Percentiles rank a stretch among this genome's conserved stretches.
phyloP scores from a whole-genome alignment of 2,329 filamentous ascomycete species.

The Macroventuria anomochaeta region DNA sequence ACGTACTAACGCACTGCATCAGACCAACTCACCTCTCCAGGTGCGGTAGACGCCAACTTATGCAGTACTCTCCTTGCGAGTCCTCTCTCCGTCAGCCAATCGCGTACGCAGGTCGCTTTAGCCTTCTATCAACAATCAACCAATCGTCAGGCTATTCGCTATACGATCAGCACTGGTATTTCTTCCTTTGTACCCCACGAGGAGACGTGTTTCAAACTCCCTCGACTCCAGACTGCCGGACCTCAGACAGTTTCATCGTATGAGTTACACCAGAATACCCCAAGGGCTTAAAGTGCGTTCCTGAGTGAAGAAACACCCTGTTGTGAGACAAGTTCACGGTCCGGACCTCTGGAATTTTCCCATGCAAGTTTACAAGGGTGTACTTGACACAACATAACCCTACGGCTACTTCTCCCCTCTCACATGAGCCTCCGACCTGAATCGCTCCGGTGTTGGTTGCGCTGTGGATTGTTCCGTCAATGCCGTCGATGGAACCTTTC shows the following conservation, averaged over 20 bases:
- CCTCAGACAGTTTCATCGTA: constrained; percentile 11
- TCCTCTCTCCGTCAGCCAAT: background rate
- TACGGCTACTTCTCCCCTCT: too few species aligned
- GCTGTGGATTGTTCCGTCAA: too few species aligned
- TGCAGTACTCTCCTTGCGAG: background rate
- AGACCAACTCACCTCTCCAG: background rate
- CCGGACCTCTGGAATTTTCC: too few species aligned
- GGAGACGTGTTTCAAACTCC: constrained; percentile 20
- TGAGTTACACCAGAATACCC: constrained; percentile 12
- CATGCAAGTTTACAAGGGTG: too few species aligned
- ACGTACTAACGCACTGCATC: constrained; percentile 1
- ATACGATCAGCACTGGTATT: constrained; percentile 1
- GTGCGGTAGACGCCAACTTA: background rate
- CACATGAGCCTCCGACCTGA: too few species aligned
- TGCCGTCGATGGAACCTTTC: too few species aligned
- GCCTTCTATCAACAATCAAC: background rate
- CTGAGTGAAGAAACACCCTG: too few species aligned
- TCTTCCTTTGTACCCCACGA: constrained; percentile 17
- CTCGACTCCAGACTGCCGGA: constrained; percentile 19
- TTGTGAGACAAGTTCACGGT: too few species aligned
- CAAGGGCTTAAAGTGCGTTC: constrained; percentile 24
- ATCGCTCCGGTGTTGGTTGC: too few species aligned
- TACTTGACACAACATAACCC: too few species aligned
- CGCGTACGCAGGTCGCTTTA: background rate
- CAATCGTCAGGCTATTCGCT: background rate